Base-by-base conservation (phyloP, 2,329 filamentous ascomycete genomes). In the Reticulascus tulasneorum region DNA sequence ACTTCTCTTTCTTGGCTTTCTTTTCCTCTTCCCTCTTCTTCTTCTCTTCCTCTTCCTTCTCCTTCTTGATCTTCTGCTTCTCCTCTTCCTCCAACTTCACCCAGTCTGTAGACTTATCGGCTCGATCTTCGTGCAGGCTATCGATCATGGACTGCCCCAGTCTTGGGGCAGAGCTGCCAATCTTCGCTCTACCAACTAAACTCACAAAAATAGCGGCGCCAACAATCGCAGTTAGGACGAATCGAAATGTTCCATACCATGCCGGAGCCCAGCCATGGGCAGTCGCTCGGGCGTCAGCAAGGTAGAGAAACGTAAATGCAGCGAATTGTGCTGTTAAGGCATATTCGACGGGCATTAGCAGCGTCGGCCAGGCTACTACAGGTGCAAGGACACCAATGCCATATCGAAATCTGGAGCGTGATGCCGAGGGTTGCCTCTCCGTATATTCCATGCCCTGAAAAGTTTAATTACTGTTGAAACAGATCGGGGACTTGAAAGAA, bases 211-310 rank as follows among this genome's bases (percentile, higher is more conserved):
- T 91, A 45, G 84, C 82, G 27, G 78, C 70, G 24, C 91, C 90
- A 19, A 95, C 90, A 42, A 96, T 75, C 58, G 90, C 91, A 3
- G 91, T 96, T 50, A 96, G 72, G 8, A 94, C 82, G 62, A 95
- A 96, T 22, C 91, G 86, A 68, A 96, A 96, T 32, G 82, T 85
- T 41, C 73, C 75, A 59, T 95, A 96, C 90, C 90, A 96, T 23
- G 71, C 56, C 17, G 90, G 90, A 4, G 84, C 82, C 82, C 86
- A 93, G 47, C 89, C 90, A 25, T 71, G 69, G 33, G 75, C 73
- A 8, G 83, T 75, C 11, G 87, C 87, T 19, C 81, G 75, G 7
- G 84, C 72, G 56, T 96, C 90, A 41, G 81, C 81, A 58, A 91
- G 91, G 70, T 95, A 96, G 42, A 95, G 75, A 49, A 80, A 80